A percentile compares a stretch with the other conserved stretches of the same genome.
Conservation (phyloP, 805 yeast species). For the Monosporozyma servazzii region DNA sequence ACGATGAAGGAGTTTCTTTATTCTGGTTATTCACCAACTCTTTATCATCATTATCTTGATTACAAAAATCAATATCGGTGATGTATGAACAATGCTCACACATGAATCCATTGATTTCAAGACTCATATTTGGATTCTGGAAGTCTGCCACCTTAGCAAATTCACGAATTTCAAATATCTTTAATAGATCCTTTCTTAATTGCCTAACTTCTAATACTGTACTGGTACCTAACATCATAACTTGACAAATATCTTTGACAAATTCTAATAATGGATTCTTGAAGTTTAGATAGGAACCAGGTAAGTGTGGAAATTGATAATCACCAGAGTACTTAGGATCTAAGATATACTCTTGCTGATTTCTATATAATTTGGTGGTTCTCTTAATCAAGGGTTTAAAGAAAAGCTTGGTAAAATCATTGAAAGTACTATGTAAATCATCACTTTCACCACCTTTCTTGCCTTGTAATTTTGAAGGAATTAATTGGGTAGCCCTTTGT, state of each 20-base stretch:
- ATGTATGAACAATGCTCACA: constrained; percentile 74
- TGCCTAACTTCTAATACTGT: constrained; percentile 65
- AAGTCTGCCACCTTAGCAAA: constrained; percentile 71
- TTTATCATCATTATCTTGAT: constrained; percentile 38
- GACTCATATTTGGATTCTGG: constrained; percentile 61
- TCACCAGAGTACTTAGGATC: constrained; percentile 55
- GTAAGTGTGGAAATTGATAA: constrained; percentile 63
- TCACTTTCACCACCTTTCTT: constrained; percentile 24
- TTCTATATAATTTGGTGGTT: constrained; percentile 51
- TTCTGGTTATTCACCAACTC: constrained; percentile 1
- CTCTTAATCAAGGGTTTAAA: constrained; percentile 59
- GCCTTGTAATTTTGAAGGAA: constrained; percentile 37
- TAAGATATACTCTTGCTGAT: constrained; percentile 64
- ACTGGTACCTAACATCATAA: constrained; percentile 55
- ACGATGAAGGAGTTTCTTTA: background rate
- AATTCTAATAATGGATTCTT: constrained; percentile 73
- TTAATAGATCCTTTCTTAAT: constrained; percentile 64
- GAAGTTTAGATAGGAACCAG: constrained; percentile 57
- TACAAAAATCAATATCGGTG: constrained; percentile 75
- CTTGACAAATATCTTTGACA: constrained; percentile 65
- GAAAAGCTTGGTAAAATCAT: constrained; percentile 47
- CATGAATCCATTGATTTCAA: constrained; percentile 55
- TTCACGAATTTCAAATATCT: constrained; percentile 71
- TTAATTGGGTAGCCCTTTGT: constrained; percentile 62
- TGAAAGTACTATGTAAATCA: constrained; percentile 31